phyloP scores from a whole-genome alignment of 257 asterid species.

The Penstemon davidsonii region DNA sequence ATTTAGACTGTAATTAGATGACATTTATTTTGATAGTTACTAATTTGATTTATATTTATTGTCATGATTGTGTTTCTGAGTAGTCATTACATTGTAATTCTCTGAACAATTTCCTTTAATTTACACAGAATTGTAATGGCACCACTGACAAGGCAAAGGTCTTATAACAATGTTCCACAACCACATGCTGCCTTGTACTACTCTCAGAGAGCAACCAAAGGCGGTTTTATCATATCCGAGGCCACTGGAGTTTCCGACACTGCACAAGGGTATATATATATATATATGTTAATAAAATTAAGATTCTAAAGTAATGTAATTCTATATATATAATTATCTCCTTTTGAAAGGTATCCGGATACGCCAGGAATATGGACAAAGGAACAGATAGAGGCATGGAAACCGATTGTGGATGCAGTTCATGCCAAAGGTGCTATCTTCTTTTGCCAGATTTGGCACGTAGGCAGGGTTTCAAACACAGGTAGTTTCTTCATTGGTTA shows the following conservation, averaged over 20 bases:
- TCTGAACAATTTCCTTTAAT: neutral
- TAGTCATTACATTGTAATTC: neutral
- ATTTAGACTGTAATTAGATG: neutral
- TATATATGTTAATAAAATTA: neutral
- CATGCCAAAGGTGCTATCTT: constrained; percentile 45
- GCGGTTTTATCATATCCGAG: constrained; percentile 53
- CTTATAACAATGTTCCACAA: constrained; percentile 58
- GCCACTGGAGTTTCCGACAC: constrained; percentile 67
- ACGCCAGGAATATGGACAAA: constrained; percentile 11
- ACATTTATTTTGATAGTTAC: neutral
- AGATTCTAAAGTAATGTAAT: neutral
- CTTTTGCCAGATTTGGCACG: constrained; percentile 50
- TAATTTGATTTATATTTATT: neutral
- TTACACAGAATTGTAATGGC: constrained; percentile 59
- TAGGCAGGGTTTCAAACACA: constrained; percentile 38
- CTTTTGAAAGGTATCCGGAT: constrained; percentile 24
- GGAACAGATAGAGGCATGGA: constrained; percentile 47
- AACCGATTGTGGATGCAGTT: constrained; percentile 49
- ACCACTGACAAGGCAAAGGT: constrained; percentile 68
- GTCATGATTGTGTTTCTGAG: no score
- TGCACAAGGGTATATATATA: constrained; percentile 53
- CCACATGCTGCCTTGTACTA: constrained; percentile 66
- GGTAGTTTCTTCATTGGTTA: constrained; percentile 25
- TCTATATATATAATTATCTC: neutral
- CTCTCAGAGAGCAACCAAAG: constrained; percentile 62